Base-by-base conservation (phyloP, 176 grass and related monocot species). In the Cenchrus americanus region DNA sequence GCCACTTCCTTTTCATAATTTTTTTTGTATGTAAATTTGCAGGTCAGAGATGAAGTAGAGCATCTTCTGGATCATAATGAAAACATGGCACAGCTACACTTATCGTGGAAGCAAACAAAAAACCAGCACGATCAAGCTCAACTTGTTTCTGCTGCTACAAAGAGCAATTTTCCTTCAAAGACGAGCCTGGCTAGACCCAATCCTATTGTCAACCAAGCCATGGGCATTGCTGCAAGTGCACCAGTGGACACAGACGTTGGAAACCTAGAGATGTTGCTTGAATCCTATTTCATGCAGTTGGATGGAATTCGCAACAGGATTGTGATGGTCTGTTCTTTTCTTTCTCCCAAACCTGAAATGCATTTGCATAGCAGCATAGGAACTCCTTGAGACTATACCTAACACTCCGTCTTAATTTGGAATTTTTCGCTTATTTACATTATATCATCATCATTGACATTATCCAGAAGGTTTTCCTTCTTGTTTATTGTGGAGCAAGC, bases 271-370 rank as follows among this genome's bases (percentile, higher is more conserved):
- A 92, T 94, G 78, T 72, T 94, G 53, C 84, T 94, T 57, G 92
- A 94, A 68, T 90, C 81, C 43, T 94, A 94, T 71, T 94, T 94
- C 92, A 94, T 83, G 82, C 92, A 94, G 81, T 69, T 94, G 81
- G 92, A 88, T 80, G 92, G 89, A 19, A 92, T 85, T 64, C 92
- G 73, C 18, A 94, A 90, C 78, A 86, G 70, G 80, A 89, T 92
- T 22, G 79, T 83, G 62, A 89, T 75, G 87, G 92, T 94, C 75
- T 79, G 87, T 92, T 46, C 12, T 23, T 79, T 26, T 19, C 8
- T 8, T 43, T 51, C 65, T 69, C 40, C 23, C 40, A 50, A 69
- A 26, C 54, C 24, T 49, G 9, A 10, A 69, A 46, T 15, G 32
- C 22, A 40, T 71, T 46, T 11, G 57, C 34, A 49, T 71, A 30